A percentile compares a stretch with the other conserved stretches of the same genome.
These are phyloP conservation scores for Austroboletus novae-zelandiae DNA, from an alignment of 1,284 basidiomycete species.

Conservation along the genomic window DNA sequence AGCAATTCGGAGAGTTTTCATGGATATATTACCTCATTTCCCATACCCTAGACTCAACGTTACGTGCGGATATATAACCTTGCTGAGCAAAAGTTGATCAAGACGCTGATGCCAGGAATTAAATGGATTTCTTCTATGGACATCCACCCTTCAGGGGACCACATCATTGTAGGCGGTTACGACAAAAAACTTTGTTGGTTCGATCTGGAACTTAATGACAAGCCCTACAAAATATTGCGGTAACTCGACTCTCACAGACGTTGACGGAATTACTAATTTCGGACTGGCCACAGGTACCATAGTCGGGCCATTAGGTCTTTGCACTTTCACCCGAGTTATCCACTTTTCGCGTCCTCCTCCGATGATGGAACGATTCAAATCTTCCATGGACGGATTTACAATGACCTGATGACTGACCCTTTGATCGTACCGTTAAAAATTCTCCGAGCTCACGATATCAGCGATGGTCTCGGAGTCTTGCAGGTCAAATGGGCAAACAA, in stretches of 20 bases:
- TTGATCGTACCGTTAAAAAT: slow-evolving; percentile 98
- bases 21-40: slow-evolving; percentile 10
- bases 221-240: slow-evolving; percentile 96
- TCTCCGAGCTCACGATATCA: slow-evolving; percentile 83
- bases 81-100: slow-evolving; percentile 88
- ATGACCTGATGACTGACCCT: slow-evolving; percentile 93
- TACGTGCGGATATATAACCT: slow-evolving; percentile 97
- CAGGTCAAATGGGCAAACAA: slow-evolving; percentile 87
- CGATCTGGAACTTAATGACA: slow-evolving; percentile 92
- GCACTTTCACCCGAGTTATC: slow-evolving; percentile 91
- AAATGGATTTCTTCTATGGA: slow-evolving; percentile 98
- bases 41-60: slow-evolving; percentile 75
- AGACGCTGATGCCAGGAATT: slow-evolving; percentile 90
- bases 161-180: slow-evolving; percentile 96
- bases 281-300: slow-evolving; percentile 70
- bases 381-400: slow-evolving; percentile 94
- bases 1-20: slow-evolving; percentile 31
- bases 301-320: slow-evolving; percentile 88
- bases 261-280: slow-evolving; percentile 14
- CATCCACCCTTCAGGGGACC: slow-evolving; percentile 93
- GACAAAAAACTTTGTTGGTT: slow-evolving; percentile 99
- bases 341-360: slow-evolving; percentile 92
- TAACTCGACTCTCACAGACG: slow-evolving; percentile 31
- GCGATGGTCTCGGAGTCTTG: slow-evolving; percentile 87
- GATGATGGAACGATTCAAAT: slow-evolving; percentile 97